These are phyloP conservation scores for Solanum piurae DNA, from an alignment of 257 asterid genomes.

Conservation along the genomic window DNA sequence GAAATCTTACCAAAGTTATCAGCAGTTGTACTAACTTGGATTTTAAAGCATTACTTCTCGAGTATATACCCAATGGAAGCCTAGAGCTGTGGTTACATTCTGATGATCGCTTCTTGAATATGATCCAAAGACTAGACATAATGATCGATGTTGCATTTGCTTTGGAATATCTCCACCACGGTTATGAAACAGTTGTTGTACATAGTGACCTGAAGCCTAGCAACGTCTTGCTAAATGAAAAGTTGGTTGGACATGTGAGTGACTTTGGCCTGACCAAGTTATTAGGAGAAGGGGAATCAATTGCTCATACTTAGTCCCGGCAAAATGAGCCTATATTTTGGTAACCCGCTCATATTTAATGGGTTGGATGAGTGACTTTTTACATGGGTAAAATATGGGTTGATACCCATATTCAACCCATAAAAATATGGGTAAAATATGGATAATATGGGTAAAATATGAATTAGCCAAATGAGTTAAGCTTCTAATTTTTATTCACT, in stretches of 20 bases:
- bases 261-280: neutral
- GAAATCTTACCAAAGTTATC: neutral
- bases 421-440: too few species aligned
- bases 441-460: too few species aligned
- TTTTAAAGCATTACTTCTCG: neutral
- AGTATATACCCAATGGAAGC: neutral
- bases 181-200: neutral
- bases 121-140: neutral
- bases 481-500: too few species aligned
- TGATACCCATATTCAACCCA: too few species aligned
- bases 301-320: too few species aligned
- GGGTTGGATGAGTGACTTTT: too few species aligned
- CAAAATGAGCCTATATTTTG: too few species aligned
- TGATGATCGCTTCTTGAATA: neutral
- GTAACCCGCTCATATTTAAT: too few species aligned
- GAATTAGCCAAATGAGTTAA: too few species aligned
- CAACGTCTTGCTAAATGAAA: neutral
- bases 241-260: neutral
- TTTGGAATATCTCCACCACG: neutral
- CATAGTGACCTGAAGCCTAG: neutral
- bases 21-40: neutral
- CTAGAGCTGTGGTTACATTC: neutral
- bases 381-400: too few species aligned
- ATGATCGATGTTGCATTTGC: neutral
- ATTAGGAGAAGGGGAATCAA: neutral